Conservation (phyloP, 2,329 filamentous ascomycete genomes). For the Scedosporium dehoogii region DNA sequence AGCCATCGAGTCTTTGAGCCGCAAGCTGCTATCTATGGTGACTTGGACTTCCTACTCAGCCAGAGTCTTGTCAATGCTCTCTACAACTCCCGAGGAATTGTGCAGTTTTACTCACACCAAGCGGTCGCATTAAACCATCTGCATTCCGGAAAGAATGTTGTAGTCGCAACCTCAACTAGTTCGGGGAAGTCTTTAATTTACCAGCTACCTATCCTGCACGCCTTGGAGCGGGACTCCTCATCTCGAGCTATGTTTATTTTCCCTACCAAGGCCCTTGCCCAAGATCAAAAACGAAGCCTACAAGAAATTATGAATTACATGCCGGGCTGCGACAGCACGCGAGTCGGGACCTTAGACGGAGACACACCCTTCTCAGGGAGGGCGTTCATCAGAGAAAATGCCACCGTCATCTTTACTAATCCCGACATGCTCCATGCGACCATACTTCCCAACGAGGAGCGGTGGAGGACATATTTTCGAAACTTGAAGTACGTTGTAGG, state of each 20-base stretch:
- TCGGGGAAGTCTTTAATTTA: conserved; percentile 98
- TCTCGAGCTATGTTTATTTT: conserved; percentile 96
- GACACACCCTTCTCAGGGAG: conserved; percentile 79
- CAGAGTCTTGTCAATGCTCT: conserved; percentile 92
- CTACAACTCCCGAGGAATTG: conserved; percentile 85
- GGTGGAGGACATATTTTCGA: conserved; percentile 80
- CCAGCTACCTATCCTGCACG: conserved; percentile 82
- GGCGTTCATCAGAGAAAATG: conserved; percentile 75
- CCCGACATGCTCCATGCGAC: conserved; percentile 96
- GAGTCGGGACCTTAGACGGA: conserved; percentile 93
- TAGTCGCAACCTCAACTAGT: conserved; percentile 89
- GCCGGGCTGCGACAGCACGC: conserved; percentile 59
- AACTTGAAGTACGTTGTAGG: conserved; percentile 82
- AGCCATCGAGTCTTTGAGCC: conserved; percentile 86
- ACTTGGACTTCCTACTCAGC: conserved; percentile 76
- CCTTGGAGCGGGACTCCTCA: conserved; percentile 65
- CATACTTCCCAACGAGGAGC: conserved; percentile 82
- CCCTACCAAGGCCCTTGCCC: conserved; percentile 89
- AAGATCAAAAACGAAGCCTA: conserved; percentile 84
- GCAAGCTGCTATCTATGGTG: conserved; percentile 71
- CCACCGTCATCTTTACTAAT: conserved; percentile 91
- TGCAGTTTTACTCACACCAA: conserved; percentile 81
- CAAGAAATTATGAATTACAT: conserved; percentile 78
- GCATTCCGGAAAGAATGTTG: conserved; percentile 72
- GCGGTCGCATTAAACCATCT: conserved; percentile 87